A percentile compares a stretch with the other conserved stretches of the same genome.
These are phyloP conservation scores for Pythium grandisporangium DNA, from an alignment of 352 stramenopile species.

Conservation along the genomic window DNA sequence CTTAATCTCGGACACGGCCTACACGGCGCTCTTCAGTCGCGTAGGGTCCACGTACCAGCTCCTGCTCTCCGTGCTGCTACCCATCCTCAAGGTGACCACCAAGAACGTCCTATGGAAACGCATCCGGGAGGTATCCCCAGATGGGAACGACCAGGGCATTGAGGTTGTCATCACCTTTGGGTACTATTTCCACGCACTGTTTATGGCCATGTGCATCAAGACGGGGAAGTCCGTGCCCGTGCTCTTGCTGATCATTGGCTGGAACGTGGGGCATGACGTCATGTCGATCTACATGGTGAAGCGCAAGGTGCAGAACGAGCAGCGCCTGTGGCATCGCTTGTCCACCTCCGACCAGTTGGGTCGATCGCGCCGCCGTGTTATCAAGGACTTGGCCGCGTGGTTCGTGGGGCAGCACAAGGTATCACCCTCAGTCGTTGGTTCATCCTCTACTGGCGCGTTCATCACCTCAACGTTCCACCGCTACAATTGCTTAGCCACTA, in stretches of 20 bases:
- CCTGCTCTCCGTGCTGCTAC: slow-evolving; percentile 21
- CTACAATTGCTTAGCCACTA: too few species aligned
- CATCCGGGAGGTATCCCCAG: slow-evolving; percentile 8
- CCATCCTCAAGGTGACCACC: slow-evolving; percentile 12
- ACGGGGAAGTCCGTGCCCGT: slow-evolving; percentile 22
- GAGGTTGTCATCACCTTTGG: slow-evolving; percentile 8
- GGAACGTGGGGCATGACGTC: slow-evolving; percentile 12
- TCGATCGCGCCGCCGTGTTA: too few species aligned
- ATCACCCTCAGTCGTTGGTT: too few species aligned
- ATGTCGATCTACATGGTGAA: not conserved
- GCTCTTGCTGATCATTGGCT: slow-evolving; percentile 11
- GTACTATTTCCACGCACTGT: slow-evolving; percentile 26
- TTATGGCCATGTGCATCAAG: slow-evolving; percentile 24
- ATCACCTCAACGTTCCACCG: too few species aligned
- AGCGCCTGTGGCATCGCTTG: too few species aligned
- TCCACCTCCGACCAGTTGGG: too few species aligned
- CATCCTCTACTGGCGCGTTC: too few species aligned
- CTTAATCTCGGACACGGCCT: slow-evolving; percentile 21
- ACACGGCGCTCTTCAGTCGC: slow-evolving; percentile 17
- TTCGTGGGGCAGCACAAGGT: too few species aligned
- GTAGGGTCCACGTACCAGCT: slow-evolving; percentile 13
- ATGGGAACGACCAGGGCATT: slow-evolving; percentile 15
- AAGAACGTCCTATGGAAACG: slow-evolving; percentile 13
- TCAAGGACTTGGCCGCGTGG: too few species aligned
- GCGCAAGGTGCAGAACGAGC: not conserved